Base-by-base conservation (phyloP, 805 yeast genomes). In the Pichia heedii region DNA sequence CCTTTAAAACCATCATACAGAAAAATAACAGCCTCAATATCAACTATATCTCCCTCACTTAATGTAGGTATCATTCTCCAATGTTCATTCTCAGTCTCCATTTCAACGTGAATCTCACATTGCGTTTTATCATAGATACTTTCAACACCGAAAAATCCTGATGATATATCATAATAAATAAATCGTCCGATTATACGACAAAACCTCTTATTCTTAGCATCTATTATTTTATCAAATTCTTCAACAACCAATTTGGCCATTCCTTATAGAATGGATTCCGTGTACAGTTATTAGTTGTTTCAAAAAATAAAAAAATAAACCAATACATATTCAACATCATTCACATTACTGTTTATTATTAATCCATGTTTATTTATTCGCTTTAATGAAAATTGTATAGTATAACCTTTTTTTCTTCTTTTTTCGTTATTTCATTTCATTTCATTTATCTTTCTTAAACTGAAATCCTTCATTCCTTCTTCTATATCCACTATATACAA, bases 111-210 rank as follows among this genome's bases (percentile, higher is more conserved):
- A 16, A 36, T 24, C 11, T 42, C 33, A 20, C 45, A 42, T 20
- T 15, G 33, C 21, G 36, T 21, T n/a, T 37, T 19, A 29, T 50
- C 47, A 27, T 41, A 43, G 2, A 56, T 19, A 39, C 52, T 52
- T 8, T 35, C 26, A 2, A 57, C 27, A 13, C 38, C 35, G n/a
- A 58, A 37, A 1, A 33, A 13, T 0, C 57, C 61, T 6, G 15
- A 46, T 22, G 19, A 37, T 26, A n/a, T 24, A 39, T 56, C 44
- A 40, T 54, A 59, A 1, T 45, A 39, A 7, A 46, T 26, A 6
- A 58, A 51, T 41, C 53, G 57, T 1, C 48, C 55, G 15, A 59
- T 43, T 2, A 59, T 39, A 7, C 62, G 47, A 8, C 55, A 45
- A 22, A 49, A 47, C 1, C 26, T 26, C 16, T 58, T 29, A 2